phyloP scores from a whole-genome alignment of 2,329 filamentous ascomycete genomes.

The Talaromyces sp. region DNA sequence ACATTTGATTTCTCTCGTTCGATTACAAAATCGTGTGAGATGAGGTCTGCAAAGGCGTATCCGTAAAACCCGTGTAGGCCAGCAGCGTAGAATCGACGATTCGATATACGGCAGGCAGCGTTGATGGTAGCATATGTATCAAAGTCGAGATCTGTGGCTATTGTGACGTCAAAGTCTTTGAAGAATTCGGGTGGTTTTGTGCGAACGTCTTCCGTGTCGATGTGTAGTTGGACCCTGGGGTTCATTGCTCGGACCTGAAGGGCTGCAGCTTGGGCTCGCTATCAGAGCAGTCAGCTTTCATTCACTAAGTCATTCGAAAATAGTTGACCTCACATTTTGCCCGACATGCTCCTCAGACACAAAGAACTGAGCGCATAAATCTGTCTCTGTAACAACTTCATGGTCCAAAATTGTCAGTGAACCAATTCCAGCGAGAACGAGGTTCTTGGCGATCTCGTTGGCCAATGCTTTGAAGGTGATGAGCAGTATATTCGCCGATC shows the following conservation, averaged over 20 bases:
- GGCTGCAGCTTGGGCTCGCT: constrained; percentile 76
- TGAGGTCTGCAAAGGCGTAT: constrained; percentile 90
- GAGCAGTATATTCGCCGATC: constrained; percentile 83
- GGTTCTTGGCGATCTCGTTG: constrained; percentile 95
- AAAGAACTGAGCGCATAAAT: constrained; percentile 82
- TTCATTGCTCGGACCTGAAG: constrained; percentile 82
- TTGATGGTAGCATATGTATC: constrained; percentile 75
- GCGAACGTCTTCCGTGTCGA: constrained; percentile 67
- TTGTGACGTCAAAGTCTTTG: constrained; percentile 75
- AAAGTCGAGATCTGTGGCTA: constrained; percentile 84
- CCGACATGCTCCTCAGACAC: constrained; percentile 71
- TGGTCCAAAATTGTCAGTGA: constrained; percentile 87
- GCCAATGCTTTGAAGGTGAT: constrained; percentile 84
- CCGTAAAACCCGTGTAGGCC: constrained; percentile 87
- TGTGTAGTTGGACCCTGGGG: constrained; percentile 74
- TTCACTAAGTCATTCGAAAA: neutral
- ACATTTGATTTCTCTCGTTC: constrained; percentile 81
- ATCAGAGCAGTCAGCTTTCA: constrained; percentile 13
- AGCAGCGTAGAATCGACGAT: constrained; percentile 83
- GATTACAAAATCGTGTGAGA: constrained; percentile 85
- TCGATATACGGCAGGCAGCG: constrained; percentile 74
- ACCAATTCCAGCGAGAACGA: constrained; percentile 88
- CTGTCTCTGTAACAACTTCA: constrained; percentile 70
- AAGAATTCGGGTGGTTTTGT: constrained; percentile 73
- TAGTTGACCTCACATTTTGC: constrained; percentile 57